Percentiles rank a stretch among this genome's conserved stretches.
Evolutionary conservation across 345 rosid genomes (phyloP).

Genomic region (Murraya paniculata): DNA sequence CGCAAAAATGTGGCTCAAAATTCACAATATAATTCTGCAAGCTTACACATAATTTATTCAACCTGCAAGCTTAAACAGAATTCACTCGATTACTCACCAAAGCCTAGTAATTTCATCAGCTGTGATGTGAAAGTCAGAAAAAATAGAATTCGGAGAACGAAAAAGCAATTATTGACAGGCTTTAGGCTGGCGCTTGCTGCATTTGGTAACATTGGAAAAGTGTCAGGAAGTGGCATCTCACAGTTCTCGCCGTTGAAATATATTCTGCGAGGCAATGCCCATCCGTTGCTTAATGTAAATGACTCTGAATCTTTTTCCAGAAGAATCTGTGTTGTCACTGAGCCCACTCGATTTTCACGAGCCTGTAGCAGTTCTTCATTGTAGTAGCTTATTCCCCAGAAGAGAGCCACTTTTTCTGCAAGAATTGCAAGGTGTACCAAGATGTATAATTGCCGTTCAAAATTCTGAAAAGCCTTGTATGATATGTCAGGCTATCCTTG

Average conservation of each 20-base stretch:
- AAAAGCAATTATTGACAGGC: not conserved
- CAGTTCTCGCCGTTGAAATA: constrained; percentile 58
- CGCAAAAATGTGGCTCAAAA: not conserved
- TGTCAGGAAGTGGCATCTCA: constrained; percentile 51
- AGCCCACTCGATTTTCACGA: constrained; percentile 19
- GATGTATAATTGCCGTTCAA: no score
- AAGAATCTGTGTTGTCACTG: constrained; percentile 47
- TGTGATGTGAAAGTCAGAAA: constrained; percentile 4
- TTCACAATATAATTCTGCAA: not conserved
- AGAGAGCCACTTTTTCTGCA: constrained; percentile 57
- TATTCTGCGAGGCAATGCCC: constrained; percentile 59
- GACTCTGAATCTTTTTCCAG: constrained; percentile 32
- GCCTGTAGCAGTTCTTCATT: constrained; percentile 41
- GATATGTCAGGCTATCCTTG: no score
- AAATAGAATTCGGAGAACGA: constrained; percentile 17
- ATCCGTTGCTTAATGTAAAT: constrained; percentile 52
- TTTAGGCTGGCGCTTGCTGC: constrained; percentile 19
- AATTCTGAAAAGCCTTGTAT: no score
- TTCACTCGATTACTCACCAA: not conserved
- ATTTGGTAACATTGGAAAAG: constrained; percentile 49
- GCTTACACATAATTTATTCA: not conserved
- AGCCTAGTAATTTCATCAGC: not conserved
- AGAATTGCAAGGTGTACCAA: not conserved
- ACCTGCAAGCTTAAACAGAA: not conserved
- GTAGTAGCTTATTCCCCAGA: constrained; percentile 48